These are phyloP conservation scores for Zygnema circumcarinatum DNA, from an alignment of 139 green algal species.

Conservation along the genomic window DNA sequence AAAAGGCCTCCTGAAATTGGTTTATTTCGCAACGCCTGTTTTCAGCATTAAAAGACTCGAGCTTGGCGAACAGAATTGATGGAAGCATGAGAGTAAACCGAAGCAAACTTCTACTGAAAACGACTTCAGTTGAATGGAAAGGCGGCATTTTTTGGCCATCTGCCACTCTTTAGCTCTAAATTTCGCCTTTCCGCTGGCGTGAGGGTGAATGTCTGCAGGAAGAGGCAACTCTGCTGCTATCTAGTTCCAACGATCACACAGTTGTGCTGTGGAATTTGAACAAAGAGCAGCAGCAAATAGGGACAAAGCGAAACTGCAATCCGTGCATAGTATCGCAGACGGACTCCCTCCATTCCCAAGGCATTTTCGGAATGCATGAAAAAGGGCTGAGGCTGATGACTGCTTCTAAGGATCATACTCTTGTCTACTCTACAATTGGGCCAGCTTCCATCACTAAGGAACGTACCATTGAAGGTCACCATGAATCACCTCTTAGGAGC, in stretches of 20 bases:
- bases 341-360: conserved; percentile 34
- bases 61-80: too few relatives aligned
- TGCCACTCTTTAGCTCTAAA: too few relatives aligned
- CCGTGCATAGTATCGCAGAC: neutral
- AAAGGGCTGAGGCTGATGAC: neutral
- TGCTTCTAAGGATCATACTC: conserved; percentile 52
- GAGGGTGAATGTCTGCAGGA: too few relatives aligned
- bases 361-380: conserved; percentile 60
- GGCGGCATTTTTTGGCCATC: too few relatives aligned
- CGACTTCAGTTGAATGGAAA: too few relatives aligned
- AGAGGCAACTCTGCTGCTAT: conserved; percentile 41
- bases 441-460: neutral
- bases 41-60: too few relatives aligned
- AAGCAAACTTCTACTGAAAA: too few relatives aligned
- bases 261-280: conserved; percentile 58
- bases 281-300: conserved; percentile 18
- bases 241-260: conserved; percentile 44
- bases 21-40: too few relatives aligned
- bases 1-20: neutral
- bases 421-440: conserved; percentile 9
- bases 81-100: too few relatives aligned
- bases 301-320: neutral
- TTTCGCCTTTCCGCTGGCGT: too few relatives aligned
- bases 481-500: conserved; percentile 18
- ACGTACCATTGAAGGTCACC: conserved; percentile 23